Percentiles rank a stretch among this genome's conserved stretches.
phyloP scores from a whole-genome alignment of 805 yeast genomes.

The Saturnispora kantuleensis region DNA sequence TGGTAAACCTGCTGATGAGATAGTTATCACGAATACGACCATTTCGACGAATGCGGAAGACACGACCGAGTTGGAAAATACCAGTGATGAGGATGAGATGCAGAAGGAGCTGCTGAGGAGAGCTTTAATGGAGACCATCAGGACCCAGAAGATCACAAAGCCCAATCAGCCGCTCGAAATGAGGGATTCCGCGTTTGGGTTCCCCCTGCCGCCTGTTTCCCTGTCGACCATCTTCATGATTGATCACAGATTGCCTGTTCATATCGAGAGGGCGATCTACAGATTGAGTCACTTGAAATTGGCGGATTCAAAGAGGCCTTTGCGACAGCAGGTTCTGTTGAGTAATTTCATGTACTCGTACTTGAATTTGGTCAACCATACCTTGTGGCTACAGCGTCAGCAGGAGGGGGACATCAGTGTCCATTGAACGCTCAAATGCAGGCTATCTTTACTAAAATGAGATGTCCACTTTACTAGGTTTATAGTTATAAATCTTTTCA shows the following conservation, averaged over 20 bases:
- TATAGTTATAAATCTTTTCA: background rate
- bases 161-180: constrained; percentile 51
- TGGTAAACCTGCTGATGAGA: background rate
- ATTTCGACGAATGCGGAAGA: background rate
- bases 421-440: background rate
- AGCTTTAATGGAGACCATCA: constrained; percentile 19
- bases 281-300: constrained; percentile 85
- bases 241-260: constrained; percentile 82
- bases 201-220: constrained; percentile 76
- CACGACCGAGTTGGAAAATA: background rate
- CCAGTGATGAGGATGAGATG: background rate
- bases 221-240: constrained; percentile 70
- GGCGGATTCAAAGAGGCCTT: constrained; percentile 86
- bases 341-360: constrained; percentile 98
- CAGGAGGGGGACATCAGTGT: constrained; percentile 26
- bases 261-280: constrained; percentile 93
- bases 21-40: constrained; percentile 6
- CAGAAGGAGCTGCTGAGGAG: constrained; percentile 7
- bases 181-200: constrained; percentile 79
- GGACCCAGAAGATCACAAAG: constrained; percentile 20
- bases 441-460: background rate
- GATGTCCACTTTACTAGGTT: no score
- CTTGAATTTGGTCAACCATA: constrained; percentile 88
- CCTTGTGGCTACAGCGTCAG: constrained; percentile 60
- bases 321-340: constrained; percentile 83